Percentiles rank a stretch among this genome's conserved stretches.
phyloP scores from a whole-genome alignment of 2,329 filamentous ascomycete genomes.

The Bipolaris cookei region DNA sequence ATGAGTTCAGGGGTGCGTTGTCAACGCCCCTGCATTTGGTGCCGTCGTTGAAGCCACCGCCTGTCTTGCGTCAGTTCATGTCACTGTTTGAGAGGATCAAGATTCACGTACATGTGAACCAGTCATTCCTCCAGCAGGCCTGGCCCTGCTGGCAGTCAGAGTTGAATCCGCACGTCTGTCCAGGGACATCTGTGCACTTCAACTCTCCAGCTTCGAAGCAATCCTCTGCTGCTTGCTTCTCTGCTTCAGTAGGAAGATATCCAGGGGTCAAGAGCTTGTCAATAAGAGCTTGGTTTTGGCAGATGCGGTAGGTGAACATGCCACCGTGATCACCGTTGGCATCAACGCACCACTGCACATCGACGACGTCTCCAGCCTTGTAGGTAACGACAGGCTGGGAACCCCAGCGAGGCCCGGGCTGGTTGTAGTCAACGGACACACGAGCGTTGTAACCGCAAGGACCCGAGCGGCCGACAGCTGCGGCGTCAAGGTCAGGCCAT shows the following conservation, averaged over 20 bases:
- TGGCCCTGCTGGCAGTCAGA: constrained; percentile 40
- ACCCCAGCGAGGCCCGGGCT: constrained; percentile 42
- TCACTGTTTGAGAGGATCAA: rapidly evolving
- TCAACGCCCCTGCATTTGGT: constrained; percentile 40
- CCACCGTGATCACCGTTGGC: constrained; percentile 45
- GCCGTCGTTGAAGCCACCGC: constrained; percentile 36
- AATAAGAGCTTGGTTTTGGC: constrained; percentile 41
- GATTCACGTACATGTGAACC: constrained; percentile 38
- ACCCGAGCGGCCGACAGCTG: constrained; percentile 39
- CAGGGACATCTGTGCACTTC: constrained; percentile 41
- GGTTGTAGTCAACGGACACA: constrained; percentile 44
- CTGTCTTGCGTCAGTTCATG: neutral
- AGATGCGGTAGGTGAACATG: constrained; percentile 47
- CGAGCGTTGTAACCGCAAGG: constrained; percentile 48
- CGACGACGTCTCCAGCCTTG: constrained; percentile 36
- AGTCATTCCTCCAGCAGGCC: constrained; percentile 44
- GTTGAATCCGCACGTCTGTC: constrained; percentile 40
- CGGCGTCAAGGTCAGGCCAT: constrained; percentile 40
- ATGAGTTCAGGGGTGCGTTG: constrained; percentile 41
- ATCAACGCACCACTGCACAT: constrained; percentile 46
- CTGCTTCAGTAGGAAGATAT: constrained; percentile 42
- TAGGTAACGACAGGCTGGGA: constrained; percentile 40
- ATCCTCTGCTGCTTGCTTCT: constrained; percentile 44
- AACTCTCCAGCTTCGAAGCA: constrained; percentile 39
- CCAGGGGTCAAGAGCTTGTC: constrained; percentile 40